Base-by-base conservation (phyloP, 371 early-diverging fungal genomes). In the Smittium culicis region DNA sequence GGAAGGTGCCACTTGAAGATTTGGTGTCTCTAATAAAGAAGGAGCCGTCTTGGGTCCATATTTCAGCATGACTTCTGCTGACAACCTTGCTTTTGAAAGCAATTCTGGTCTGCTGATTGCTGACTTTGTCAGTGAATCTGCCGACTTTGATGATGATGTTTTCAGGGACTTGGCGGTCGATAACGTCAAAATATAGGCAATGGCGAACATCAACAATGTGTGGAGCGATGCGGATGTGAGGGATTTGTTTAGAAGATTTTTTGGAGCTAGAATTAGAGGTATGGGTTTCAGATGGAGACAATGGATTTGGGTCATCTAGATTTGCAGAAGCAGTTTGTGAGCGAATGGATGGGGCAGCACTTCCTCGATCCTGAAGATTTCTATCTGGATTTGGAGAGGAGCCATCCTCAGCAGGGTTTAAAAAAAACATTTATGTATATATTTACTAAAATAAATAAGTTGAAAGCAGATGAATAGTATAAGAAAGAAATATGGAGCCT, bases 51-150 rank as follows among this genome's bases (percentile, higher is more conserved):
- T 86, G 86, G 28, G 87, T 77, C 89, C 91, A 94, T 28, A 96
- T 81, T 77, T 96, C 96, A 31, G 94, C 94, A 72, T 96, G 97
- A 30, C 86, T 84, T 66, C 97, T 81, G 54, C 86, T 86, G 33
- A 96, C 95, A 25, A 96, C 97, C 69, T 96, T 95, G 73, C 87
- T 87, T 73, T 89, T 88, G 80, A 96, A 96, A 16, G 89, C 85
- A 56, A 91, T 84, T 54, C 88, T 81, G 72, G 85, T 86, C 55
- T 82, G 77, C 45, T 79, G 75, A 62, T 81, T 76, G 64, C 74
- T 73, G 62, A 83, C 81, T 66, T 84, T 83, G 65, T 91, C 91
- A 0, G 91, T 88, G 66, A 88, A 89, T 58, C 92, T 79, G 0
- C 91, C 91, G 57, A 92, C 84, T 67, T 89, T 88, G 62, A 91